Conservation (phyloP, 768 basidiomycete genomes). For the Mycena vulgaris region DNA sequence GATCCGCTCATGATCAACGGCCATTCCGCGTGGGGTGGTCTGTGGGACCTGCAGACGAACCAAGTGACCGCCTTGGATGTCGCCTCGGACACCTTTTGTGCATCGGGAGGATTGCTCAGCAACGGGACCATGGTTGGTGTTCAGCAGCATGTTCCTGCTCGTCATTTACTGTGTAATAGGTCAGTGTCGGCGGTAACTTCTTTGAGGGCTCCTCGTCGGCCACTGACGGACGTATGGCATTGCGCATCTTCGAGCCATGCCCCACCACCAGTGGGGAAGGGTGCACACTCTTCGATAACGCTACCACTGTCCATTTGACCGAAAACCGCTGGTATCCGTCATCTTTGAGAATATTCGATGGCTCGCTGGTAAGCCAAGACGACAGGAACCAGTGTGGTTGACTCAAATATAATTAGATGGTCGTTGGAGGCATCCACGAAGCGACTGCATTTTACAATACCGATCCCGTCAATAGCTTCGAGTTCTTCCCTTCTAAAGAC, state of each 20-base stretch:
- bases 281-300: slow-evolving; percentile 49
- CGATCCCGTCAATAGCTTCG: slow-evolving; percentile 47
- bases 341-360: slow-evolving; percentile 47
- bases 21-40: slow-evolving; percentile 43
- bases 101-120: slow-evolving; percentile 47
- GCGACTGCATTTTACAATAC: slow-evolving; percentile 46
- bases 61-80: slow-evolving; percentile 41
- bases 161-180: slow-evolving; percentile 7
- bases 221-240: slow-evolving; percentile 34
- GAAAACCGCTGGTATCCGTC: slow-evolving; percentile 49
- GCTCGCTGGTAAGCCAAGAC: slow-evolving; percentile 35
- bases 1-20: slow-evolving; percentile 47
- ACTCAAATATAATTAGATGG: no score
- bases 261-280: slow-evolving; percentile 39
- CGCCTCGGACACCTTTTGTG: slow-evolving; percentile 51
- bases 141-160: not conserved
- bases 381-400: no score
- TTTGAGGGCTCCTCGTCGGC: not conserved
- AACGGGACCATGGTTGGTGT: slow-evolving; percentile 50
- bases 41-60: slow-evolving; percentile 44
- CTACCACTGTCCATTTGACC: slow-evolving; percentile 41
- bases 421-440: slow-evolving; percentile 48
- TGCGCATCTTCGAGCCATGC: slow-evolving; percentile 51
- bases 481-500: slow-evolving; percentile 53
- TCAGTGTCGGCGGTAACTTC: slow-evolving; percentile 35